A percentile compares a stretch with the other conserved stretches of the same genome.
Evolutionary conservation across 2,329 filamentous ascomycete genomes (phyloP).

Genomic region (Cytospora piceicola): DNA sequence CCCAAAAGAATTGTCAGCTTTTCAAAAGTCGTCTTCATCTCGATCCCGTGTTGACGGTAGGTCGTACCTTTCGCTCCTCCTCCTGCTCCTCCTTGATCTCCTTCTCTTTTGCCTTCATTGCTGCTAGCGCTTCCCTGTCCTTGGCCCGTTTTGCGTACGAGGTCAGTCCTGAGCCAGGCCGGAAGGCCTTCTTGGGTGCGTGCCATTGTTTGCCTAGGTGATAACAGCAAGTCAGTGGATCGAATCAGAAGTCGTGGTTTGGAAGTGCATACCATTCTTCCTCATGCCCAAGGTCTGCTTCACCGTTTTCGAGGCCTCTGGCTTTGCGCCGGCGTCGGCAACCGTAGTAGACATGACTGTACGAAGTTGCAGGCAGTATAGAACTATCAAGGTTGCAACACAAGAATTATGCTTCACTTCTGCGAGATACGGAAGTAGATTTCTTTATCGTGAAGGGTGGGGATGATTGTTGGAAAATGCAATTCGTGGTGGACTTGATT

Average conservation of each 20-base stretch:
- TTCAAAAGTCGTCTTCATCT: neutral
- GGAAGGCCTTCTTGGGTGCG: conserved; percentile 78
- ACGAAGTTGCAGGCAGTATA: conserved; percentile 23
- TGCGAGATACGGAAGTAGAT: conserved; percentile 14
- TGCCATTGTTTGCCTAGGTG: conserved; percentile 92
- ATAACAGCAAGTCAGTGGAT: conserved; percentile 15
- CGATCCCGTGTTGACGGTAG: conserved; percentile 14
- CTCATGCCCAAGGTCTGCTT: conserved; percentile 67
- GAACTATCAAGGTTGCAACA: conserved; percentile 2
- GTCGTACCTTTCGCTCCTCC: conserved; percentile 70
- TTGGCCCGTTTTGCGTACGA: conserved; percentile 78
- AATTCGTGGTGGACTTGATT: conserved; percentile 8
- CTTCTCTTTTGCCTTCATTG: conserved; percentile 91
- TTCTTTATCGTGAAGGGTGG: conserved; percentile 9
- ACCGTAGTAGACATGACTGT: conserved; percentile 49
- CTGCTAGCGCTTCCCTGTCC: conserved; percentile 68
- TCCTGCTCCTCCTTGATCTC: conserved; percentile 97
- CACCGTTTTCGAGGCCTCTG: conserved; percentile 39
- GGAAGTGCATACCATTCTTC: conserved; percentile 71
- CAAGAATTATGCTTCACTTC: neutral
- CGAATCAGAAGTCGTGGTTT: neutral
- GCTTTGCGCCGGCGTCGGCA: conserved; percentile 40
- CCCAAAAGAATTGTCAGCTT: conserved; percentile 20
- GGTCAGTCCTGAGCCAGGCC: conserved; percentile 76
- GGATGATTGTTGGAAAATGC: conserved; percentile 19